Conservation (phyloP, 2,329 filamentous ascomycete species). For the Cladophialophora immunda region DNA sequence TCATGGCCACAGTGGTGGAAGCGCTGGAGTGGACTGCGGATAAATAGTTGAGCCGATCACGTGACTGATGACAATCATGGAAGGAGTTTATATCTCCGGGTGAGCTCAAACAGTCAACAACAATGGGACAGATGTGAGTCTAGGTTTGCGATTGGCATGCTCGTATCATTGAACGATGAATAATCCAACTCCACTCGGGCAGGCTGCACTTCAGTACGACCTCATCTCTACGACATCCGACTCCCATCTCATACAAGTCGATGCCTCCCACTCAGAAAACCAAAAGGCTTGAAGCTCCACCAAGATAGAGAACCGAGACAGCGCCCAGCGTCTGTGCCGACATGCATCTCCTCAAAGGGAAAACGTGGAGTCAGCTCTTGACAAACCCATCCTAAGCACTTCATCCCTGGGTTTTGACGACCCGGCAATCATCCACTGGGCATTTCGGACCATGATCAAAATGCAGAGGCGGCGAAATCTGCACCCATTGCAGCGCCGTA, state of each 20-base stretch:
- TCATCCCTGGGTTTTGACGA: neutral
- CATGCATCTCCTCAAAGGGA: neutral
- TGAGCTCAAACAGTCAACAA: neutral
- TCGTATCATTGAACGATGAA: neutral
- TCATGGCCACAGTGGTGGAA: neutral
- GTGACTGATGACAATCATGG: neutral
- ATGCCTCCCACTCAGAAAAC: neutral
- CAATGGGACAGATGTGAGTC: neutral
- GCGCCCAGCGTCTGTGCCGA: neutral
- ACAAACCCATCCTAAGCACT: neutral
- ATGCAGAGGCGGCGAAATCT: conserved; percentile 3
- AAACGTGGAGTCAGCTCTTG: neutral
- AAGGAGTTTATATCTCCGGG: neutral
- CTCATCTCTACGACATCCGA: neutral
- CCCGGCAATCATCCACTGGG: neutral
- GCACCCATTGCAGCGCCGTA: conserved; percentile 8
- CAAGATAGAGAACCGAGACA: neutral
- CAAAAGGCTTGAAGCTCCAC: neutral
- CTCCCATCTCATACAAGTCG: neutral
- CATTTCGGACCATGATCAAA: conserved; percentile 1
- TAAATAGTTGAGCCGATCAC: neutral
- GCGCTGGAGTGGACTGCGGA: neutral
- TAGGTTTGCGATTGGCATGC: neutral
- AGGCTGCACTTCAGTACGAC: neutral
- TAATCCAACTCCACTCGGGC: neutral